Evolutionary conservation across 163 green algal species (phyloP), one percentile per base, ranked within the genome.

Genomic region (Scenedesmus sp.): DNA sequence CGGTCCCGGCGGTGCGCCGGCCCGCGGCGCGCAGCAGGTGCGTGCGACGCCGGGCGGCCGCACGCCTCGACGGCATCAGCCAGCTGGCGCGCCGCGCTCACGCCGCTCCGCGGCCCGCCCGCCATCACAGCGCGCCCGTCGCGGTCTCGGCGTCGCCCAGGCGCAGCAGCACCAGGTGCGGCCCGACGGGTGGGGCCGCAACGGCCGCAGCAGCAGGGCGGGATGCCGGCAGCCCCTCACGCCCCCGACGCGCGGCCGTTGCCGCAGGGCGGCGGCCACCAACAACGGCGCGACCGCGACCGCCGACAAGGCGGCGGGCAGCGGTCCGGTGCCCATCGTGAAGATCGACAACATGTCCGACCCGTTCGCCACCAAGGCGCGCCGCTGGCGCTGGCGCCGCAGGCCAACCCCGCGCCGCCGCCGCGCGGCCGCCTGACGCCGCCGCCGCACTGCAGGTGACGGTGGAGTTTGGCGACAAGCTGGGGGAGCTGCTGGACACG

Each of bases 321-420:
- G 11, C 42, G 53, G 24, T 9, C 80, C 89, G 4, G 88, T 78
- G 39, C 89, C 89, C 0, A 78, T 92, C 29, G 91, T 98, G 0
- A 97, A 95, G 81, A 98, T 98, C 74, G 93, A 98, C 84, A 98
- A 98, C 87, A 70, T 92, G 47, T 78, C 54, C 15, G 95, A 98
- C 64, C 63, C 93, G 5, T 97, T 97, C 64, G 93, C 93, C 13
- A 98, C 95, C 1, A 80, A 97, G 13, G 90, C 97, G 24, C 18
- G 18, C 42, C 17, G 45, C 34, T 62, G 44, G 5, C 50, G 18
- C 9, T n/a, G n/a, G n/a, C n/a, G n/a, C n/a, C n/a, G n/a, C n/a
- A n/a, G n/a, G n/a, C n/a, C n/a, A n/a, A 4, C 4, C 18, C 24
- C 18, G 50, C 50, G 50, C 50, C 9, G 50, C 39, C 10, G 17